Percentiles rank a stretch among this genome's conserved stretches.
These are phyloP conservation scores for Catunica adiposa DNA, from an alignment of 2,329 filamentous ascomycete genomes.

Conservation along the genomic window DNA sequence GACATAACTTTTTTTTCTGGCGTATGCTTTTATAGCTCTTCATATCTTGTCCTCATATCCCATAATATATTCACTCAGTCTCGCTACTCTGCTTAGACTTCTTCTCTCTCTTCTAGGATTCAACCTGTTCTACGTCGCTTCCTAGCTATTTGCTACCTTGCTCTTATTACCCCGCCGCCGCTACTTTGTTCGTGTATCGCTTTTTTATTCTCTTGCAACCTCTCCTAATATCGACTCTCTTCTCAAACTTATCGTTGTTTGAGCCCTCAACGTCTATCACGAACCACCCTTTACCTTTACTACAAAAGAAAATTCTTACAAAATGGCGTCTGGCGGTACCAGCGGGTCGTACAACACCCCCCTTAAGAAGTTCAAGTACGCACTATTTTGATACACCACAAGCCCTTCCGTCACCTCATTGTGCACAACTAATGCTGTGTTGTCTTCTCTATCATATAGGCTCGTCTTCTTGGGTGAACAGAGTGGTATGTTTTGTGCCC, in stretches of 20 bases:
- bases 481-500: conserved; percentile 52
- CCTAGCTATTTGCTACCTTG: not conserved
- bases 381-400: conserved; percentile 4
- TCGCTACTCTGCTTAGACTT: not conserved
- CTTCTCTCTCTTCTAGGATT: not conserved
- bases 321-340: conserved; percentile 59
- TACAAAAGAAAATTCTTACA: conserved; percentile 20
- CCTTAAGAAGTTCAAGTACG: conserved; percentile 98
- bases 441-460: conserved; percentile 29
- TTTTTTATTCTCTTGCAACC: not conserved
- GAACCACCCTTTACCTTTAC: not conserved
- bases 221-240: conserved; percentile 3
- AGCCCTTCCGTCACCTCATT: not conserved
- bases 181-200: not conserved
- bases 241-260: not conserved
- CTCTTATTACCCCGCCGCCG: not conserved
- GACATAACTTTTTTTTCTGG: not conserved
- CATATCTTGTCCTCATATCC: not conserved
- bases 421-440: conserved; percentile 9
- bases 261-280: not conserved
- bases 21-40: not conserved
- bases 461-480: conserved; percentile 96
- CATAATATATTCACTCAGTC: not conserved
- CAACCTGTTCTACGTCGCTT: not conserved
- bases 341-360: conserved; percentile 93